Percentiles rank a stretch among this genome's conserved stretches.
Conservation (phyloP, 2,329 filamentous ascomycete genomes). For the Trichophyton verrucosum region DNA sequence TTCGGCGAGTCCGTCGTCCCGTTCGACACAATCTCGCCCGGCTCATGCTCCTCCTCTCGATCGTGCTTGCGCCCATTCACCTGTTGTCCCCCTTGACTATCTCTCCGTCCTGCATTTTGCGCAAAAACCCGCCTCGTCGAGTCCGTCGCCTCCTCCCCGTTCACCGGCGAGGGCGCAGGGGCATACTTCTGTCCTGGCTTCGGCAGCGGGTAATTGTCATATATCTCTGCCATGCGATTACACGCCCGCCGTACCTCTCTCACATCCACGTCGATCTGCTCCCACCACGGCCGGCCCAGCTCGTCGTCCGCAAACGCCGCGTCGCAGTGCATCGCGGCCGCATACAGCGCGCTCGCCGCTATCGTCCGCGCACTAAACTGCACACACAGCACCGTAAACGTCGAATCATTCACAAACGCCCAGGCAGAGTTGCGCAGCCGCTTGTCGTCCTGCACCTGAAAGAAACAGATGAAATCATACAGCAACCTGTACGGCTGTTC, state of each 20-base stretch:
- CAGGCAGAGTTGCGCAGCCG: slow-evolving; percentile 72
- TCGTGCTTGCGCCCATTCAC: slow-evolving; percentile 13
- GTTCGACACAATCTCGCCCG: slow-evolving; percentile 3
- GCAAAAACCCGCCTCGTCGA: slow-evolving; percentile 21
- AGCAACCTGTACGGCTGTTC: slow-evolving; percentile 78
- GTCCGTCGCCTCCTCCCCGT: slow-evolving; percentile 23
- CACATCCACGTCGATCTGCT: slow-evolving; percentile 58
- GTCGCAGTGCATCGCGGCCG: slow-evolving; percentile 62
- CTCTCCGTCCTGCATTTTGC: neutral
- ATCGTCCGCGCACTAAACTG: slow-evolving; percentile 68
- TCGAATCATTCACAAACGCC: slow-evolving; percentile 88
- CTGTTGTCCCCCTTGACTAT: slow-evolving; percentile 8
- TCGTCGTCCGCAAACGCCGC: slow-evolving; percentile 63
- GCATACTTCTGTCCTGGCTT: slow-evolving; percentile 34
- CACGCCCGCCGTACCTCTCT: slow-evolving; percentile 60
- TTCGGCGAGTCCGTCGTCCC: slow-evolving; percentile 22
- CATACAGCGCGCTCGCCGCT: slow-evolving; percentile 75
- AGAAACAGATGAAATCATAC: slow-evolving; percentile 64
- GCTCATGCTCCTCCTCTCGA: slow-evolving; percentile 8
- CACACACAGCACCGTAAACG: slow-evolving; percentile 71
- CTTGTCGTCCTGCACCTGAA: slow-evolving; percentile 67
- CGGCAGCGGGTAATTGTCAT: slow-evolving; percentile 34
- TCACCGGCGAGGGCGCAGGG: slow-evolving; percentile 24
- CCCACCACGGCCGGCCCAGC: slow-evolving; percentile 77
- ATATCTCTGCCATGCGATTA: slow-evolving; percentile 54